phyloP scores from a whole-genome alignment of 768 basidiomycete genomes.

The Collybiopsis luxurians region DNA sequence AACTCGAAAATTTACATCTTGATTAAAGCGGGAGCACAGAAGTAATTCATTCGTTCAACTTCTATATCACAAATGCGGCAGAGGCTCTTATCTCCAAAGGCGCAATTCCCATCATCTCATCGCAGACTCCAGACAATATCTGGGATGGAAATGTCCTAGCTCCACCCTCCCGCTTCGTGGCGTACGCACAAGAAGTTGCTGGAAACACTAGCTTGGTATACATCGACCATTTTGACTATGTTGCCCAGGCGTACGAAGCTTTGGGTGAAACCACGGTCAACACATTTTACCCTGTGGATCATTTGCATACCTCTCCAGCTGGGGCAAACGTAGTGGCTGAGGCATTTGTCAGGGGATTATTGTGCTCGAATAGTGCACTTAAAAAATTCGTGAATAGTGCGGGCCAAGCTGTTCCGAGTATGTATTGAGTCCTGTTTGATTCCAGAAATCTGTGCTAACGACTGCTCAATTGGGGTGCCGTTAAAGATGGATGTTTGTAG shows the following conservation, averaged over 20 bases:
- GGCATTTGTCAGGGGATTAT: slow-evolving; percentile 42
- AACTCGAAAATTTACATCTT: background rate
- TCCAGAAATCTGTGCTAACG: background rate
- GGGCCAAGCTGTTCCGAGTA: slow-evolving; percentile 34
- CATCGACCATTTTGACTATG: slow-evolving; percentile 44
- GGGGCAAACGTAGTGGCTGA: slow-evolving; percentile 47
- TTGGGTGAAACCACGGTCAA: slow-evolving; percentile 33
- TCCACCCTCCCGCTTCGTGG: slow-evolving; percentile 39
- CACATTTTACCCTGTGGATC: slow-evolving; percentile 43
- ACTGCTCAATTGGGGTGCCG: background rate
- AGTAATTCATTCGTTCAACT: slow-evolving; percentile 44
- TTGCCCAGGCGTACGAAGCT: slow-evolving; percentile 37
- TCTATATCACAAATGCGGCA: slow-evolving; percentile 43
- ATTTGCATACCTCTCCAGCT: slow-evolving; percentile 41
- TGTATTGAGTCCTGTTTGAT: slow-evolving; percentile 8
- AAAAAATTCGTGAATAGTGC: slow-evolving; percentile 32
- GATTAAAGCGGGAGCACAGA: slow-evolving; percentile 30
- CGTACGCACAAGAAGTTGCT: slow-evolving; percentile 40
- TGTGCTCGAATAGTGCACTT: slow-evolving; percentile 35
- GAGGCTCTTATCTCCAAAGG: slow-evolving; percentile 41
- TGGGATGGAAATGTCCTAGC: slow-evolving; percentile 34
- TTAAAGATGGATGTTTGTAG: slow-evolving; percentile 18
- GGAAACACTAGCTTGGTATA: slow-evolving; percentile 35
- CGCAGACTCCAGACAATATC: slow-evolving; percentile 45
- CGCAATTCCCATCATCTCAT: slow-evolving; percentile 44